Percentiles rank a stretch among this genome's conserved stretches.
phyloP scores from a whole-genome alignment of 441 rosid genomes.

The Viola pubescens region DNA sequence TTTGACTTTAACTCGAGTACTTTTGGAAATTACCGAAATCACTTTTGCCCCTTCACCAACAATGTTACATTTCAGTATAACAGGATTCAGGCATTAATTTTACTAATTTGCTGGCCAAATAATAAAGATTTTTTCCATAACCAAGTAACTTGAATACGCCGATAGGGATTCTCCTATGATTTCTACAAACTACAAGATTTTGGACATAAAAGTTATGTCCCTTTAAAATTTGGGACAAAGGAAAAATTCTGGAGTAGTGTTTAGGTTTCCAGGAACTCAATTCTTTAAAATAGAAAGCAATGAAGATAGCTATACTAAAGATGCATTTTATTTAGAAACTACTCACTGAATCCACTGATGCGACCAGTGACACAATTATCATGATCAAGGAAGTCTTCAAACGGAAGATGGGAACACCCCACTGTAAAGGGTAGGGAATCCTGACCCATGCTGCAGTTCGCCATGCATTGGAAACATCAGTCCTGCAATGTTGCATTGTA shows the following conservation, averaged over 20 bases:
- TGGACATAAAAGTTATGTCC: no score
- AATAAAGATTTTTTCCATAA: no score
- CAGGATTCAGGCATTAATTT: no score
- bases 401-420: conserved; percentile 83
- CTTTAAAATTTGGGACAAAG: neutral
- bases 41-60: no score
- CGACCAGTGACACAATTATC: conserved; percentile 72
- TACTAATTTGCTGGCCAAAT: no score
- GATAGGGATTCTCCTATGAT: no score
- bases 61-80: no score
- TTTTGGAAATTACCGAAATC: no score
- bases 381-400: conserved; percentile 72
- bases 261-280: neutral
- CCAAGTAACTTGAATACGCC: no score
- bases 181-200: no score
- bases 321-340: conserved; percentile 10
- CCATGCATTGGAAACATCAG: conserved; percentile 86
- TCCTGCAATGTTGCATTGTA: conserved; percentile 90
- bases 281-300: neutral
- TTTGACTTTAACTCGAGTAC: no score
- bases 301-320: neutral
- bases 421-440: conserved; percentile 85
- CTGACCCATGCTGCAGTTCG: conserved; percentile 81
- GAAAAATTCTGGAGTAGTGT: neutral
- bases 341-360: conserved; percentile 87